Evolutionary conservation across 805 yeast species (phyloP), one percentile per base, ranked within the genome.

Genomic region (Ogataea polymorpha): DNA sequence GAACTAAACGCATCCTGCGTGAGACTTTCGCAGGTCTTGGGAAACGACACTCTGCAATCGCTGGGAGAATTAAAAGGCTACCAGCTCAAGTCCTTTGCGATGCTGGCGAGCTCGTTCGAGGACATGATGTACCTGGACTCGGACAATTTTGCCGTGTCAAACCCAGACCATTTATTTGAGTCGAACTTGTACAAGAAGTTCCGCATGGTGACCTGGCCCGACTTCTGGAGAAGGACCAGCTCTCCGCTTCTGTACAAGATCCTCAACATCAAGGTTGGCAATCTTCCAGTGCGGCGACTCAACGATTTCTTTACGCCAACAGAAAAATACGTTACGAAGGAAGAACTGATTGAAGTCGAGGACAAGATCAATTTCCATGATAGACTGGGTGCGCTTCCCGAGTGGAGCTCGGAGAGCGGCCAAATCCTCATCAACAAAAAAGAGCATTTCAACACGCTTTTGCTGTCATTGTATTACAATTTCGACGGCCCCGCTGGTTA

Each of bases 121-220:
- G 67, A 71, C 35, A 66, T 64, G 20, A 54, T 74, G 10, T 58
- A 70, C 30, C 50, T 74, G 28, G 80, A 74, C 50, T 68, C 77
- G 8, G 80, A 74, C 51, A 68, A 69, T 40, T 59, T 72, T 33
- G 67, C 75, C 2, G 66, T 72, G 23, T 54, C 58, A 29, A 66
- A 69, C 46, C 75, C 75, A 4, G 72, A 68, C 38, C 20, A 28
- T 6, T 41, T 66, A 6, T 59, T 66, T 20, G 41, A 46, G 1
- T 54, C 64, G 1, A 70, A 70, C 16, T 72, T 83, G 3, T 81
- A 69, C 56, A 44, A 51, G 21, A 56, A 63, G 11, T 60, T 65
- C 27, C 84, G 86, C 3, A 59, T 82, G 59, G 70, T 82, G 23
- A 68, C 80, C 2, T 82, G 89, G 89, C 90, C 89, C 1, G 89